Conservation (phyloP, 1,284 basidiomycete species). For the Pterula multifida region DNA sequence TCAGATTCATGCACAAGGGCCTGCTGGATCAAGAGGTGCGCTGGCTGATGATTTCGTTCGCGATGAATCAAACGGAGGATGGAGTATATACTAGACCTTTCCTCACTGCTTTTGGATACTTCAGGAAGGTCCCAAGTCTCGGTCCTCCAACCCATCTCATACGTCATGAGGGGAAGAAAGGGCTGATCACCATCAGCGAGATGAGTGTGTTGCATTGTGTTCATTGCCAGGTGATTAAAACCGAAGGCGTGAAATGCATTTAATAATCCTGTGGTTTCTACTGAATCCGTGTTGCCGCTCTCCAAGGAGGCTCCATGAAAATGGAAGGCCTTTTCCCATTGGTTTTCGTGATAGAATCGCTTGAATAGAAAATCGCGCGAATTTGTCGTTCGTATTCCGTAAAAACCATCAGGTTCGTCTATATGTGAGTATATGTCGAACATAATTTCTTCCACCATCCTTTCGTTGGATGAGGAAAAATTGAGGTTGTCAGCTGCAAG, state of each 20-base stretch:
- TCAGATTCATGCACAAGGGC: constrained; percentile 51
- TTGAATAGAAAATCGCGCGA: constrained; percentile 69
- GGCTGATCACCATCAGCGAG: constrained; percentile 21
- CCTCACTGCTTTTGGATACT: constrained; percentile 18
- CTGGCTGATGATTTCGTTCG: constrained; percentile 42
- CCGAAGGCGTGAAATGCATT: constrained; percentile 80
- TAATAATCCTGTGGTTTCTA: constrained; percentile 45
- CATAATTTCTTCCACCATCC: constrained; percentile 49
- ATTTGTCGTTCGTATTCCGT: constrained; percentile 77
- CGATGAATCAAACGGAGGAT: constrained; percentile 71
- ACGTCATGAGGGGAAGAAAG: constrained; percentile 42
- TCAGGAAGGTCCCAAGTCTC: constrained; percentile 89
- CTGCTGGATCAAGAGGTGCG: constrained; percentile 35
- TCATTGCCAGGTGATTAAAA: constrained; percentile 71
- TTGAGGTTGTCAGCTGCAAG: constrained; percentile 49
- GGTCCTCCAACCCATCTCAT: constrained; percentile 82
- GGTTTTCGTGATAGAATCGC: constrained; percentile 83
- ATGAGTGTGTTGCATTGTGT: constrained; percentile 36
- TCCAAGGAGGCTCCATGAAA: constrained; percentile 83
- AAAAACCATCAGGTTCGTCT: constrained; percentile 96
- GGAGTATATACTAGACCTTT: constrained; percentile 60
- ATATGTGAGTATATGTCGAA: constrained; percentile 92
- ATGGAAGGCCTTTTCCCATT: constrained; percentile 85
- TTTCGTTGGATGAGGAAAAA: constrained; percentile 15
- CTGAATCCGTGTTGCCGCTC: constrained; percentile 28